Evolutionary conservation across 768 basidiomycete species (phyloP), one percentile per base, ranked within the genome.

Genomic region (Podaxis mareebaensis): DNA sequence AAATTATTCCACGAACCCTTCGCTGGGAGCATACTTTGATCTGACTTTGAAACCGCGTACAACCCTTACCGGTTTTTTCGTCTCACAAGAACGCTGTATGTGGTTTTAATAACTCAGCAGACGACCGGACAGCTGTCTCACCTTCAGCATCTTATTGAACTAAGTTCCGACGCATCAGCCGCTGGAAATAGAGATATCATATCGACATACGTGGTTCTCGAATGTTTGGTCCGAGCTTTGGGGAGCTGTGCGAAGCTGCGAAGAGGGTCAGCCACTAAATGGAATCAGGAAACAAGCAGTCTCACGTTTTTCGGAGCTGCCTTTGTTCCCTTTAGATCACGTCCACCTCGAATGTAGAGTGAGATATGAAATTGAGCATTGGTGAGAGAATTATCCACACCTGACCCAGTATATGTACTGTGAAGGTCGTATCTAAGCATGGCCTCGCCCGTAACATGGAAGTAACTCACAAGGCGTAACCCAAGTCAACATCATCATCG

Each of bases 211-310:
- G 7, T 71, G 73, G 65, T 91, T 84, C 11, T 94, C 90, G 65
- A 95, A 96, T 2, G 79, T 81, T 72, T 96, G 95, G 71, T 96
- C 86, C 55, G 79, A 89, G 67, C 87, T 93, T 73, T 97, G 95
- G 3, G 88, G 89, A 8, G 91, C 95, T 0, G 95, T 96, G 13
- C 95, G 90, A 51, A 96, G 86, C 92, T 94, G 58, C n/a, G 58
- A 17, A 10, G 54, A 54, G 30, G 46, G 57, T 40, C 58, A 54
- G 46, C 54, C 44, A 40, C 36, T 30, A 44, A 39, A 58, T 5
- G 4, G 13, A 22, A 2, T 39, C 17, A 40, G 8, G 11, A 39
- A 28, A 17, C 65, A 28, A 42, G 17, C 30, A 33, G 11, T 72
- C 84, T 39, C 56, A 93, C 93, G 75, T 96, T 96, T 74, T 96